Base-by-base conservation (phyloP, 768 basidiomycete species). In the Rhodotorula kratochvilovae region DNA sequence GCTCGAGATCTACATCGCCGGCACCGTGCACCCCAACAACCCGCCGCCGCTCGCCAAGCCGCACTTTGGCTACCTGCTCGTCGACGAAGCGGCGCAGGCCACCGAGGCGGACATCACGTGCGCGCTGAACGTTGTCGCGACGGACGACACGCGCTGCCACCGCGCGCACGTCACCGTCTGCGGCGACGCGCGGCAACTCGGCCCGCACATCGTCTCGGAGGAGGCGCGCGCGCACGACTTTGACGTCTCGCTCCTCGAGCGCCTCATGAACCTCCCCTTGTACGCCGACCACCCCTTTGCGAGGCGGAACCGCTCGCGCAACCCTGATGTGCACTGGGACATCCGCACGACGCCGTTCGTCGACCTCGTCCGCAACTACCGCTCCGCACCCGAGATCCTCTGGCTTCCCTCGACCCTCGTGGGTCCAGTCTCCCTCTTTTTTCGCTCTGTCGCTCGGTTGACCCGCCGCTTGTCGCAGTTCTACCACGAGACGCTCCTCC, bases 41-140 rank as follows among this genome's bases (percentile, higher is more conserved):
- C 25, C 58, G 21, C 53, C 53, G 10, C 39, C 48, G 29, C 55
- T 60, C 35, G 45, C 55, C 31, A 57, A 50, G 21, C 78, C 76
- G 27, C 81, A 81, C 65, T 82, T 81, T 77, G 79, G 78, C 10
- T 80, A 79, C 74, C 77, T 82, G 21, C 66, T 82, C 16, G 66
- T 81, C 33, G 81, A 82, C 70, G 81, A 82, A 71, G 81, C 81
- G 0, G 81, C 71, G 2, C 81, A 82, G 76, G 79, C 78, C 0
- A 77, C 78, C 43, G 42, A 35, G 16, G 27, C 64, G 25, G 45
- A 65, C 31, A 35, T 42, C 23, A 64, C 79, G 3, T 63, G 75
- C 29, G 73, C 76, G 1, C 73, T 57, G 5, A 42, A 69, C 50
- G 69, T 70, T 8, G 72, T 77, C 17, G 54, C 55, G 2, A 68